Evolutionary conservation across 345 rosid genomes (phyloP), one percentile per base, ranked within the genome.

Genomic region (Streptanthus diversifolius): DNA sequence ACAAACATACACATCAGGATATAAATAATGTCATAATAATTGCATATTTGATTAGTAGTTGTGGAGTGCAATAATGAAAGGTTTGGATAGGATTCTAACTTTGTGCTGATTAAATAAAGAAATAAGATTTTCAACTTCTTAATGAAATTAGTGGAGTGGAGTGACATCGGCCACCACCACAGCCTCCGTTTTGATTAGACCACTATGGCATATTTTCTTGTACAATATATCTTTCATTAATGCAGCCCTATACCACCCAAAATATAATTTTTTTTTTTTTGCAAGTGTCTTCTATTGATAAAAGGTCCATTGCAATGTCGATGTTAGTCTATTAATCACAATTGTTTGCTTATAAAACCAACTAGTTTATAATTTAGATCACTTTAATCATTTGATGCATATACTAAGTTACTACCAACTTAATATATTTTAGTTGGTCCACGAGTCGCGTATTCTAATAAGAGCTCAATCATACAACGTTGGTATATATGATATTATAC

Each of bases 131-230:
- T 51, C 48, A 67, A 51, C 24, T 30, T 73, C 49, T 41, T 75
- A 52, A 75, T 68, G 69, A 68, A 60, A 75, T 53, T 60, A 75
- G 58, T 68, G 74, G 79, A 75, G 41, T 43, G 43, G 70, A 51
- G 73, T 52, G 68, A 41, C 74, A 40, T 51, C 32, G 74, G 49
- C 56, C 74, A 75, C 79, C 79, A 68, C 73, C 68, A 60, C 63
- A 41, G 0, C 56, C 58, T 68, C 36, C 13, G 7, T 60, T 74
- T 73, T 40, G 73, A 74, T 67, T 49, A 74, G 63, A 60, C 78
- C 13, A 68, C 39, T 68, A 51, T 75, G 48, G 69, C 68, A 52
- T 75, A 41, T 60, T 19, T 63, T 48, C 7, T 57, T 65, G 15
- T 24, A 19, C 14, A 44, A 33, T 30, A 47, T 15, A 48, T 40